Evolutionary conservation across 2,329 filamentous ascomycete species (phyloP), one percentile per base, ranked within the genome.

Genomic region (Cyanodermella asteris): DNA sequence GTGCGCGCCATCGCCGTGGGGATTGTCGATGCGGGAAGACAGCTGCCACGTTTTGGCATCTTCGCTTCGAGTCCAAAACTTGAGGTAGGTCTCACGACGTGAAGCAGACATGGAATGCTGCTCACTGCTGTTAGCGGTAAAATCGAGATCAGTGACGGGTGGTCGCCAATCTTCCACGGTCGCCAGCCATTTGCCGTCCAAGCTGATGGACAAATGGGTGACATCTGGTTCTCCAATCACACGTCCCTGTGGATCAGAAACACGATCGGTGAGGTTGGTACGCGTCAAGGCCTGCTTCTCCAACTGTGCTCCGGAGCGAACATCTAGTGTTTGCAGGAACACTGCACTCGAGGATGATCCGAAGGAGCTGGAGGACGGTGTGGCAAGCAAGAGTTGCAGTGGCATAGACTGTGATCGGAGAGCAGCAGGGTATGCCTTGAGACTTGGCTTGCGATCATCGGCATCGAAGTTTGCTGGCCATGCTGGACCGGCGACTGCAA

Each of bases 161-260:
- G 81, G 81, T 25, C 63, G 61, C 87, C 87, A 97, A 40, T 82
- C 76, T 43, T 97, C 87, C 2, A 91, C 64, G 2, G 80, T 93
- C 4, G 75, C 82, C 29, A 97, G 61, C 82, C 84, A 94, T 35
- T 68, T 61, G 11, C 84, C 84, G 41, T 94, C 73, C 24, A 62
- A 55, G 21, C 76, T 84, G 36, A 87, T 67, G 21, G 71, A 64
- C 25, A 94, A 54, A 28, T 74, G 64, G 5, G 65, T 72, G 23
- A 91, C 64, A 32, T 73, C 65, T 1, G 87, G 84, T 36, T 91
- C 76, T 9, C 66, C 59, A 24, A 94, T 66, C 4, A 64, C 59
- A 25, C 65, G 61, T 5, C 75, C 69, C 34, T 74, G 71, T 9
- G 71, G 72, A 6, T 72, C 73, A 20, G 73, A 58, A 38, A 80